Conservation (phyloP, 2,329 filamentous ascomycete species). For the Aureobasidium lini region DNA sequence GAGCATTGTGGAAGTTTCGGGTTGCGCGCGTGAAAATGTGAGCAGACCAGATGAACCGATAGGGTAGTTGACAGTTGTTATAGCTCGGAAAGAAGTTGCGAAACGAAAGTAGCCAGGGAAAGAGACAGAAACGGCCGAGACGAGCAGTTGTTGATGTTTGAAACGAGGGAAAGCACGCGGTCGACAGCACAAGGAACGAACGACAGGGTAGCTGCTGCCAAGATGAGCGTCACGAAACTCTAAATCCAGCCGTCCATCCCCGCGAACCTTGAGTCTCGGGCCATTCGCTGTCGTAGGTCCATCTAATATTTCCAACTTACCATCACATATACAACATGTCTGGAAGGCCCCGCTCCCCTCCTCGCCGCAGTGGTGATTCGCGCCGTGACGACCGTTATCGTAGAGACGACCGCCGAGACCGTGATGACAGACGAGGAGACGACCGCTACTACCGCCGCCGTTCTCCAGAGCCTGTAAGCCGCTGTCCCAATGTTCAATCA, state of each 20-base stretch:
- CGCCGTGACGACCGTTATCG: slow-evolving; percentile 17
- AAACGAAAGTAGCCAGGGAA: neutral
- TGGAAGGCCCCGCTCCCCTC: slow-evolving; percentile 11
- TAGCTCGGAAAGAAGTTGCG: neutral
- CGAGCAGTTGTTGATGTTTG: neutral
- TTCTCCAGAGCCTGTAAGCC: slow-evolving; percentile 37
- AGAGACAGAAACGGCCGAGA: neutral
- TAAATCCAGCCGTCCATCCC: neutral
- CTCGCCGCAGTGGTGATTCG: slow-evolving; percentile 13
- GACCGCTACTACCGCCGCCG: slow-evolving; percentile 43
- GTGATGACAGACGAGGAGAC: slow-evolving; percentile 14
- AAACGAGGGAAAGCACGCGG: neutral
- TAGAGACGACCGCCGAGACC: slow-evolving; percentile 18
- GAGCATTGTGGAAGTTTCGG: slow-evolving; percentile 11
- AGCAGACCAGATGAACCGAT: neutral
- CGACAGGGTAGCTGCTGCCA: neutral
- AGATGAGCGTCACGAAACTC: neutral
- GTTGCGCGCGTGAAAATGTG: neutral
- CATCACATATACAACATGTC: slow-evolving; percentile 6
- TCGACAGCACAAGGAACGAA: neutral
- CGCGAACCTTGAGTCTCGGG: neutral
- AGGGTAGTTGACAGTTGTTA: neutral
- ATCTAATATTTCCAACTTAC: neutral
- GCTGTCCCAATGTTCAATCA: neutral
- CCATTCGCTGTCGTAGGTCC: too few relatives aligned